Conservation (phyloP, 257 asterid genomes). For the Solanum rostratum region DNA sequence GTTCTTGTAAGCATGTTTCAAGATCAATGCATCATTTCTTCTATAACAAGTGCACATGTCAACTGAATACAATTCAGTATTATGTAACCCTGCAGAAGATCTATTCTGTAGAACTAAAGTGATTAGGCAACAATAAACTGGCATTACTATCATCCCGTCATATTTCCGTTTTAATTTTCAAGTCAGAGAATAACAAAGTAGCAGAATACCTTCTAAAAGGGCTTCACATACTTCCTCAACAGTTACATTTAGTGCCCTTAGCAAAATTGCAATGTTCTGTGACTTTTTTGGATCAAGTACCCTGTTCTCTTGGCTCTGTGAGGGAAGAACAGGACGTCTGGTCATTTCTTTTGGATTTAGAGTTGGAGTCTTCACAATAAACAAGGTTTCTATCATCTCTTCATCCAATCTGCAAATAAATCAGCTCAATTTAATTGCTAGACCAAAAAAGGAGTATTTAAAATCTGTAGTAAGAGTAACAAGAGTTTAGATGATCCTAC, state of each 20-base stretch:
- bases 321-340: constrained; percentile 54
- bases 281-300: constrained; percentile 93
- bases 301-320: constrained; percentile 47
- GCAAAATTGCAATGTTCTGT: constrained; percentile 75
- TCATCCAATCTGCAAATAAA: constrained; percentile 63
- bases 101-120: not conserved
- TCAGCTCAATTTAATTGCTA: not conserved
- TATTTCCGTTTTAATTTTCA: not conserved
- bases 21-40: not conserved
- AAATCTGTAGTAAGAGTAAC: not conserved
- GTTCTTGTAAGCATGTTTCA: not conserved
- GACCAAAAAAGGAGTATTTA: not conserved
- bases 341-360: constrained; percentile 46
- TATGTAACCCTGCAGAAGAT: not conserved
- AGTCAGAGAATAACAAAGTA: not conserved
- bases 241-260: constrained; percentile 86
- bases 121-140: not conserved
- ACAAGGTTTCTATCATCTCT: constrained; percentile 94
- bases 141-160: not conserved
- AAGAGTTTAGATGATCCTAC: constrained; percentile 27
- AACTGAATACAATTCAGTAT: not conserved
- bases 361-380: constrained; percentile 53
- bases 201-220: constrained; percentile 62
- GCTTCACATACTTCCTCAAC: constrained; percentile 95
- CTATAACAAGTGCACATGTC: not conserved